Evolutionary conservation across 2,329 filamentous ascomycete species (phyloP), one percentile per base, ranked within the genome.

Genomic region (Clonostachys byssicola): DNA sequence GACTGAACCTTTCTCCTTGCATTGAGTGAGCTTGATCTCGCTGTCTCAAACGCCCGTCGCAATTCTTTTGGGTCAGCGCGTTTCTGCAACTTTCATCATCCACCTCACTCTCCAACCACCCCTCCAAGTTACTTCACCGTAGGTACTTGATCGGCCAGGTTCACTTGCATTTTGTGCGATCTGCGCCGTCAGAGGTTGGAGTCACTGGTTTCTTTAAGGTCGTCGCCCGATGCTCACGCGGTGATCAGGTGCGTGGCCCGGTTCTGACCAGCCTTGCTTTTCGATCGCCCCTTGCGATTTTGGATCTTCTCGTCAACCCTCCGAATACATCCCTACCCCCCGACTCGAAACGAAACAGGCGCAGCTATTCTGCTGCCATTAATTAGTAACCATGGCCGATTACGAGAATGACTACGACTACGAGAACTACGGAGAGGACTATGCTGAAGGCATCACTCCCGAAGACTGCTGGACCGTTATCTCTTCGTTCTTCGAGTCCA

Each of bases 401-500:
- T 80, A 81, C 66, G 77, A 80, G 47, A 73, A 77, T 43, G 71
- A 73, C 12, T 78, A 72, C 65, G 79, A 84, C 52, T 89, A 90
- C 63, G 85, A 86, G 51, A 81, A 83, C 53, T 87, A 86, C 58
- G 82, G 79, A 49, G 83, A 87, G 52, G 84, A 81, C 35, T 81
- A 85, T 52, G 72, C 84, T 51, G 72, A 78, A 50, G 75, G 75
- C 57, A 96, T 97, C 72, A 96, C 92, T 23, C 89, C 92, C 51
- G 94, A 97, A 74, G 95, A 99, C 71, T 96, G 91, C 75, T 99
- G 95, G 94, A 88, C 88, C 54, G 92, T 97, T 61, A 97, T 99
- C 65, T 91, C 89, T 48, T 88, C 94, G 10, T 97, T 96, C 75
- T 99, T 99, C 72, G 90, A 96, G 58, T 81, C 85, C 52, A 99